Conservation (phyloP, 1,139 yeast genomes). For the Sugiyamaella novakii region DNA sequence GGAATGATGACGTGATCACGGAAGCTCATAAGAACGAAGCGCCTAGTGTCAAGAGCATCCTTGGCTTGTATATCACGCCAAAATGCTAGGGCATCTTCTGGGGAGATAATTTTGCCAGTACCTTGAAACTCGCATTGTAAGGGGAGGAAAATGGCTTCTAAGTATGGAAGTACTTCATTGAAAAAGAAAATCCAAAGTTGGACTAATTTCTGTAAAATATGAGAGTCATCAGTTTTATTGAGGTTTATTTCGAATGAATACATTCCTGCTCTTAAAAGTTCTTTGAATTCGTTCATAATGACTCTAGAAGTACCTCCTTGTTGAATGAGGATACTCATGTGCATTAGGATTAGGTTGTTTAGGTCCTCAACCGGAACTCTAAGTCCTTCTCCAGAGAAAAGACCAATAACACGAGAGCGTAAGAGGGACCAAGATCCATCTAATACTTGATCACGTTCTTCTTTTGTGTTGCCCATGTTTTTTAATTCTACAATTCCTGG, state of each 20-base stretch:
- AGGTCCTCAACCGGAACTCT: conserved; percentile 60
- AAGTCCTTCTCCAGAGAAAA: conserved; percentile 53
- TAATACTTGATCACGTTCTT: conserved; percentile 51
- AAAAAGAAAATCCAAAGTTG: conserved; percentile 59
- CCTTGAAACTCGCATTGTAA: conserved; percentile 55
- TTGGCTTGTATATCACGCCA: conserved; percentile 44
- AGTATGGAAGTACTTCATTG: conserved; percentile 54
- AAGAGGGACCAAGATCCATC: conserved; percentile 55
- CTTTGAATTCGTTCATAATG: conserved; percentile 50
- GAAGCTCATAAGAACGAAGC: conserved; percentile 39
- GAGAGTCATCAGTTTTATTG: conserved; percentile 31
- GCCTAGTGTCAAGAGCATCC: conserved; percentile 40
- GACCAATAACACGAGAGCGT: conserved; percentile 47
- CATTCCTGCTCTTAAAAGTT: conserved; percentile 50
- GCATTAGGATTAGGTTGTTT: conserved; percentile 52
- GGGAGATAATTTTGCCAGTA: conserved; percentile 40
- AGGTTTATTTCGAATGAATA: conserved; percentile 42
- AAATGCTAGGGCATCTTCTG: conserved; percentile 41
- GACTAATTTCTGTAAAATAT: conserved; percentile 39
- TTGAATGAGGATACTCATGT: conserved; percentile 48
- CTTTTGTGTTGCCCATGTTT: conserved; percentile 39
- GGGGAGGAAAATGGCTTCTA: conserved; percentile 63
- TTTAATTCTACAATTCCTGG: conserved; percentile 40
- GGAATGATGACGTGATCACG: conserved; percentile 45
- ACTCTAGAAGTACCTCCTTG: conserved; percentile 45